Conservation (phyloP, 2,329 filamentous ascomycete species). For the Xylariales sp. region DNA sequence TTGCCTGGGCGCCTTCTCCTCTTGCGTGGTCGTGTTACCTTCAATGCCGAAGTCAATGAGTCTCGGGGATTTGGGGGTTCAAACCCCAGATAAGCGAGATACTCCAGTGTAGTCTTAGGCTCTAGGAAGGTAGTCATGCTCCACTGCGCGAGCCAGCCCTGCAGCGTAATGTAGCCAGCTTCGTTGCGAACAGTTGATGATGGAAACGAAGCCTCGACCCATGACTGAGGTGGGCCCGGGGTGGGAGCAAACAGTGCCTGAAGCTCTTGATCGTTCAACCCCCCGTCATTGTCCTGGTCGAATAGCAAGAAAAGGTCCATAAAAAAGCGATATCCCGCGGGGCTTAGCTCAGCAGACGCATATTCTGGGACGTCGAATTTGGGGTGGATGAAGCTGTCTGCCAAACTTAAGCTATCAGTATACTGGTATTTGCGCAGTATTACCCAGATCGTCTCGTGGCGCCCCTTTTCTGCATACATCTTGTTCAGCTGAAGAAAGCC, state of each 20-base stretch:
- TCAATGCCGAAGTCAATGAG: slow-evolving; percentile 84
- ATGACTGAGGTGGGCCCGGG: slow-evolving; percentile 86
- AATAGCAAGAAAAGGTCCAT: slow-evolving; percentile 95
- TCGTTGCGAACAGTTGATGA: slow-evolving; percentile 95
- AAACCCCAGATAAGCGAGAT: slow-evolving; percentile 95
- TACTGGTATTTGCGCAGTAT: slow-evolving; percentile 96
- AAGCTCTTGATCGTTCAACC: slow-evolving; percentile 86
- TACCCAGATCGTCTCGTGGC: slow-evolving; percentile 98
- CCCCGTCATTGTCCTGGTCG: slow-evolving; percentile 97
- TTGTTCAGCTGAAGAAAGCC: slow-evolving; percentile 94
- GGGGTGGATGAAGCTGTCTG: slow-evolving; percentile 90
- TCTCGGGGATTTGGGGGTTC: slow-evolving; percentile 82
- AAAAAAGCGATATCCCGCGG: slow-evolving; percentile 95
- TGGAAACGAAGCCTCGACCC: slow-evolving; percentile 90
- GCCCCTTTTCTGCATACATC: slow-evolving; percentile 95
- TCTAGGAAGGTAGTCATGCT: slow-evolving; percentile 99
- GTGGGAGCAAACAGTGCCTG: slow-evolving; percentile 91
- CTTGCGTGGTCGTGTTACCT: slow-evolving; percentile 92
- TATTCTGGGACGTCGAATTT: slow-evolving; percentile 94
- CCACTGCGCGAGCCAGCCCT: slow-evolving; percentile 99
- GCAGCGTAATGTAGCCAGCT: slow-evolving; percentile 91
- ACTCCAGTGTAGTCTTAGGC: slow-evolving; percentile 93
- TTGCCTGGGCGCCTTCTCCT: slow-evolving; percentile 82
- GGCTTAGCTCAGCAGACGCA: slow-evolving; percentile 92
- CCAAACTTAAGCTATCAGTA: slow-evolving; percentile 91